Evolutionary conservation across 495 filamentous ascomycete species (phyloP), one percentile per base, ranked within the genome.

Genomic region (Lasiosphaeris hirsuta): DNA sequence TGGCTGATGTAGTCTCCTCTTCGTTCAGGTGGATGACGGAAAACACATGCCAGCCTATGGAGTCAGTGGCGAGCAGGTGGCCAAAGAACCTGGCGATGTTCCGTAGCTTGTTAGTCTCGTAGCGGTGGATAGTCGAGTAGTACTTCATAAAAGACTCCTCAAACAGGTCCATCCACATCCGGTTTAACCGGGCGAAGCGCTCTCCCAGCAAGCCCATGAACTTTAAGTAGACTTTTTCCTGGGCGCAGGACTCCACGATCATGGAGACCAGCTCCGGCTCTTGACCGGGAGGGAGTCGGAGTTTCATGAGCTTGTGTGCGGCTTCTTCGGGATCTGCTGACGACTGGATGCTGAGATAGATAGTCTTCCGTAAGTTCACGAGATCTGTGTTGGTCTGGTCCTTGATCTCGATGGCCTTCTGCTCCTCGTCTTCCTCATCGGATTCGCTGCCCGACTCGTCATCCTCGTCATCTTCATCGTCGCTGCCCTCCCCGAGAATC

Each of bases 271-370:
- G 77, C 67, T 97, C 94, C 4, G 85, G 76, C 70, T 99, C 94
- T 64, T 92, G 81, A 14, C 94, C 95, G n/a, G 80, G 70, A 4
- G 94, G 95, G 17, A 99, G 78, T 49, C 84, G 89, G 66, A 97
- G 75, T 79, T 92, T 93, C 87, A 96, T 90, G 58, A 96, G 75
- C 72, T 96, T 97, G 76, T 98, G 94, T 61, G 87, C 90, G 53
- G 87, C 89, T 84, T 97, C 95, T 78, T 97, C 93, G 46, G 96
- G 95, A 48, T 93, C 90, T 52, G 90, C 87, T 64, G 86, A 91
- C 40, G 88, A 93, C 89, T 96, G 96, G 70, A 98, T 96, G 9
- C 92, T 97, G 54, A 99, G 78, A 67, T 99, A 99, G 58, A 99
- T 97, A 0, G 90, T 96, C 63, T 90, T 84, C 57, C 94, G 85